phyloP scores from a whole-genome alignment of 345 rosid genomes.

The Gynandropsis gynandra region DNA sequence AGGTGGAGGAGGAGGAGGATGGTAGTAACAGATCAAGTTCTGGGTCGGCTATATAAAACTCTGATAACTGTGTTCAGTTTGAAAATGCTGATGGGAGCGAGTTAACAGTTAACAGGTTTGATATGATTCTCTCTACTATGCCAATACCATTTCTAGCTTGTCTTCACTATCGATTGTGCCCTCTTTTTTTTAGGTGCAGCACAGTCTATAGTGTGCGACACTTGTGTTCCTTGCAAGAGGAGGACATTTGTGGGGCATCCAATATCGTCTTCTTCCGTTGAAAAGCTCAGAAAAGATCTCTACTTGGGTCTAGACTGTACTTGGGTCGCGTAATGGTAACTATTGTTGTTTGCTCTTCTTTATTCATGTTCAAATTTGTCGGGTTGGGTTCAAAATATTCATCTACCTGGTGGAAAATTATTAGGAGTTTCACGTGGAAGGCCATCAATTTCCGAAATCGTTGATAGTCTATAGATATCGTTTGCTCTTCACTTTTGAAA shows the following conservation, averaged over 20 bases:
- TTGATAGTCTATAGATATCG: too few species aligned
- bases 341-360: too few species aligned
- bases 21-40: slow-evolving; percentile 89
- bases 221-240: slow-evolving; percentile 73
- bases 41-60: slow-evolving; percentile 94
- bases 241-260: slow-evolving; percentile 79
- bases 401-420: too few species aligned
- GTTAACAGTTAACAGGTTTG: slow-evolving; percentile 84
- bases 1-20: too few species aligned
- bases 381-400: too few species aligned
- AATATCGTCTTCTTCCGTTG: slow-evolving; percentile 71
- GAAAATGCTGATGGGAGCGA: slow-evolving; percentile 70
- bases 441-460: too few species aligned
- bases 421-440: too few species aligned
- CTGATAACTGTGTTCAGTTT: slow-evolving; percentile 87
- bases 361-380: too few species aligned
- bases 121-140: not conserved
- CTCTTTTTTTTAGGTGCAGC: slow-evolving; percentile 44
- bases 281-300: too few species aligned
- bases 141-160: not conserved
- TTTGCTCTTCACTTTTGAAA: too few species aligned
- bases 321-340: too few species aligned
- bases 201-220: slow-evolving; percentile 83
- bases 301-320: too few species aligned
- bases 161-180: not conserved